Conservation (phyloP, 1,284 basidiomycete species). For the Trichosporon coremiiforme region DNA sequence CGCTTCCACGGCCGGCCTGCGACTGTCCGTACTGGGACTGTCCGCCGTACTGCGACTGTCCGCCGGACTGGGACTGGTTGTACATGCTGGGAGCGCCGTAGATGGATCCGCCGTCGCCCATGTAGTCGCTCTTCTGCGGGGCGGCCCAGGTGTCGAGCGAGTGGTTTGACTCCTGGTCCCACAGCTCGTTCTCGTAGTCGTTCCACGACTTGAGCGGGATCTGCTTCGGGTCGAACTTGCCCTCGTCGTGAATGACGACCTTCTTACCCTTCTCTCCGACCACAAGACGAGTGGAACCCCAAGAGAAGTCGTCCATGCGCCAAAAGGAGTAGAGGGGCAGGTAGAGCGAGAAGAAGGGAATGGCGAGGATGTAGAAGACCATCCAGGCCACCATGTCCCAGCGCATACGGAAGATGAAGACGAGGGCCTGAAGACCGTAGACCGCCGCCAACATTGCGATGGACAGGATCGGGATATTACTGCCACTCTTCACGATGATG, state of each 20-base stretch:
- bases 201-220: constrained; percentile 97
- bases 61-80: constrained; percentile 44
- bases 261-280: constrained; percentile 94
- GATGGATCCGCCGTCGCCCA: constrained; percentile 28
- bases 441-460: constrained; percentile 90
- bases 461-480: constrained; percentile 72
- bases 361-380: constrained; percentile 91
- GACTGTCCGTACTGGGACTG: constrained; percentile 48
- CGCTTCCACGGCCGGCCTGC: constrained; percentile 21
- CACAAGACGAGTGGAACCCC: constrained; percentile 73
- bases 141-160: constrained; percentile 83
- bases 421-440: constrained; percentile 85
- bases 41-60: not conserved
- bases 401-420: constrained; percentile 82
- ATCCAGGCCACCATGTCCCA: constrained; percentile 99
- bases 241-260: constrained; percentile 93
- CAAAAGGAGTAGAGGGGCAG: constrained; percentile 98
- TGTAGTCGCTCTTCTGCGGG: constrained; percentile 61
- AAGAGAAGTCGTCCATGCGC: constrained; percentile 99
- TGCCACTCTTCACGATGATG: constrained; percentile 66
- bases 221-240: constrained; percentile 87
- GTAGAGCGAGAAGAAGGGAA: constrained; percentile 95
- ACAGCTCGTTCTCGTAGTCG: constrained; percentile 93
- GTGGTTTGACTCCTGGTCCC: constrained; percentile 94
- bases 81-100: constrained; percentile 37